Percentiles rank a stretch among this genome's conserved stretches.
phyloP scores from a whole-genome alignment of 345 rosid genomes.

The Gossypium australe region DNA sequence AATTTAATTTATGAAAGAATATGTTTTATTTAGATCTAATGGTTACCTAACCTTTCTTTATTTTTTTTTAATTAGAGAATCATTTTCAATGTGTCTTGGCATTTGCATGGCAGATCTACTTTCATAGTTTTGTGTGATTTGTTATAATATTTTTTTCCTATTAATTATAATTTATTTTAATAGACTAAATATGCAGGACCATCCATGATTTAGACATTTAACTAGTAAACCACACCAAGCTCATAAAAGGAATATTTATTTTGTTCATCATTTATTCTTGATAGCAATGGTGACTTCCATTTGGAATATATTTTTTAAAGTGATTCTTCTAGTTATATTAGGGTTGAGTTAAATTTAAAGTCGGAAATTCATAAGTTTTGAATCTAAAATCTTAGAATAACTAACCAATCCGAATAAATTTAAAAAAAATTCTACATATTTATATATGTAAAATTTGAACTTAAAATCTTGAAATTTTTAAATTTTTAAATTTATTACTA shows the following conservation, averaged over 20 bases:
- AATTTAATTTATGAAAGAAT: conserved; percentile 5
- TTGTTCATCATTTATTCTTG: background rate
- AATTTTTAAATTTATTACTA: too few species aligned
- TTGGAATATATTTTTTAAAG: background rate
- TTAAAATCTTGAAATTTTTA: background rate
- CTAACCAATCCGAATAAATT: too few species aligned
- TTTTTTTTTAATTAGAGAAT: background rate
- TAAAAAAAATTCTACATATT: accelerated
- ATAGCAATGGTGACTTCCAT: background rate
- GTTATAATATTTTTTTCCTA: background rate
- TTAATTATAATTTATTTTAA: background rate
- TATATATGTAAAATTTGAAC: too few species aligned
- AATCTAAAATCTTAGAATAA: accelerated
- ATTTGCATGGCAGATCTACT: conserved; percentile 14
- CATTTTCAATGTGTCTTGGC: conserved; percentile 6
- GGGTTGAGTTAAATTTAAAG: too few species aligned
- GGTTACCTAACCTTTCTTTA: conserved; percentile 9
- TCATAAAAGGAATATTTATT: background rate
- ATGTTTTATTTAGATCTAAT: conserved; percentile 3
- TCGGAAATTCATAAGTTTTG: too few species aligned
- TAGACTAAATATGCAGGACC: background rate
- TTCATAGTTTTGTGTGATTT: background rate
- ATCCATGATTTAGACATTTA: conserved; percentile 21
- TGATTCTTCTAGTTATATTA: too few species aligned
- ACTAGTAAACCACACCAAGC: conserved; percentile 14